A percentile compares a stretch with the other conserved stretches of the same genome.
These are phyloP conservation scores for Penicillium sp. DNA, from an alignment of 2,329 filamentous ascomycete species.

Conservation along the genomic window DNA sequence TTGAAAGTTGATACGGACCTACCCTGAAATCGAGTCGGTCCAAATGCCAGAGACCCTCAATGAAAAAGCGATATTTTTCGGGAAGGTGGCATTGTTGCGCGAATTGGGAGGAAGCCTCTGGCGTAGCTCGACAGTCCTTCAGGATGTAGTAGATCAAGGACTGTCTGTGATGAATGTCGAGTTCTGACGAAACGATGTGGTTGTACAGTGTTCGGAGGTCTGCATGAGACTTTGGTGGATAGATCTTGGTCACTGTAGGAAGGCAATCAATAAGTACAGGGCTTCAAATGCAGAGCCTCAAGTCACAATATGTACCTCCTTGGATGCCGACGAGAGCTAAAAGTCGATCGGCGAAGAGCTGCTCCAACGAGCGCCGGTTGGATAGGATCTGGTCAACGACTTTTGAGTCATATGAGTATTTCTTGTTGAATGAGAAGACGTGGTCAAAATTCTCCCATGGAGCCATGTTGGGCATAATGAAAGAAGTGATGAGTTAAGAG, in stretches of 20 bases:
- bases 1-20: not conserved
- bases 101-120: conserved; percentile 56
- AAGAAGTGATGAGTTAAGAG: conserved; percentile 2
- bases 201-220: conserved; percentile 67
- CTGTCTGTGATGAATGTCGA: conserved; percentile 72
- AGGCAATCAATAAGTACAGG: conserved; percentile 11
- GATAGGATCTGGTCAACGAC: conserved; percentile 61
- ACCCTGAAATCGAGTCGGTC: conserved; percentile 68
- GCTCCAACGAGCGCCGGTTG: conserved; percentile 63
- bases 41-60: conserved; percentile 77
- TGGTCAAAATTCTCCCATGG: conserved; percentile 61
- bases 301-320: conserved; percentile 53
- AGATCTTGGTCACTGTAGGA: conserved; percentile 56
- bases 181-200: conserved; percentile 61
- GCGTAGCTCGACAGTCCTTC: conserved; percentile 62
- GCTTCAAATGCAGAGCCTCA: conserved; percentile 8
- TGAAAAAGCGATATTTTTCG: conserved; percentile 72
- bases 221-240: conserved; percentile 68
- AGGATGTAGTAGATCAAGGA: conserved; percentile 81
- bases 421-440: conserved; percentile 61
- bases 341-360: conserved; percentile 76
- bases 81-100: conserved; percentile 63
- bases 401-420: conserved; percentile 61
- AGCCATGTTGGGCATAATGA: conserved; percentile 32
- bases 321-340: conserved; percentile 65